These are phyloP conservation scores for Russula olivacea DNA, from an alignment of 768 basidiomycete genomes.

Conservation along the genomic window DNA sequence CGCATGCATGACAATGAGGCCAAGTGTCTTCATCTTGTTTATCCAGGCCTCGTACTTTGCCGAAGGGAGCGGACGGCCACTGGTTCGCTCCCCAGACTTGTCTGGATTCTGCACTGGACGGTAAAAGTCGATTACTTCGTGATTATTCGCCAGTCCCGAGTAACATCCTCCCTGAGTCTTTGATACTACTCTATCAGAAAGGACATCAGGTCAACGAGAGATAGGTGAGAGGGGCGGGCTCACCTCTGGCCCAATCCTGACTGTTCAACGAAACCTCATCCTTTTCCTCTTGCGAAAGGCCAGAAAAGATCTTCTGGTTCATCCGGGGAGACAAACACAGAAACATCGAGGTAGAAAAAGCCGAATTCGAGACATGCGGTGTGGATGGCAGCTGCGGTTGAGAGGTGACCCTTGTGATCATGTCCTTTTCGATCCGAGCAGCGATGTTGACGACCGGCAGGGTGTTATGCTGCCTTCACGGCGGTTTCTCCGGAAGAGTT, in stretches of 20 bases:
- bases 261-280: conserved; percentile 58
- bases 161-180: conserved; percentile 76
- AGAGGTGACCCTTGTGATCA: conserved; percentile 37
- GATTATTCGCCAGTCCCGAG: conserved; percentile 79
- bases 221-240: conserved; percentile 4
- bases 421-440: conserved; percentile 48
- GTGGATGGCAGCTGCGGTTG: conserved; percentile 55
- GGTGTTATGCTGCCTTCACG: conserved; percentile 17
- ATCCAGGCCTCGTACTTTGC: conserved; percentile 69
- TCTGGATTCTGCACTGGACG: conserved; percentile 65
- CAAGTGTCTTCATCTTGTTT: conserved; percentile 79
- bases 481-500: neutral
- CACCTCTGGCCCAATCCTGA: conserved; percentile 75
- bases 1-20: conserved; percentile 83
- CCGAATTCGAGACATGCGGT: conserved; percentile 71
- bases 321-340: conserved; percentile 45
- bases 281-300: conserved; percentile 53
- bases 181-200: conserved; percentile 71
- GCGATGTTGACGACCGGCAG: conserved; percentile 72
- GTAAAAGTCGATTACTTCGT: conserved; percentile 78
- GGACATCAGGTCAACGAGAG: neutral
- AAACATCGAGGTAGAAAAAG: conserved; percentile 84
- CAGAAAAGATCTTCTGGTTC: conserved; percentile 70
- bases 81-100: conserved; percentile 85
- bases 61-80: conserved; percentile 48